Evolutionary conservation across 345 rosid genomes (phyloP).

Genomic region (Aurinia saxatilis): DNA sequence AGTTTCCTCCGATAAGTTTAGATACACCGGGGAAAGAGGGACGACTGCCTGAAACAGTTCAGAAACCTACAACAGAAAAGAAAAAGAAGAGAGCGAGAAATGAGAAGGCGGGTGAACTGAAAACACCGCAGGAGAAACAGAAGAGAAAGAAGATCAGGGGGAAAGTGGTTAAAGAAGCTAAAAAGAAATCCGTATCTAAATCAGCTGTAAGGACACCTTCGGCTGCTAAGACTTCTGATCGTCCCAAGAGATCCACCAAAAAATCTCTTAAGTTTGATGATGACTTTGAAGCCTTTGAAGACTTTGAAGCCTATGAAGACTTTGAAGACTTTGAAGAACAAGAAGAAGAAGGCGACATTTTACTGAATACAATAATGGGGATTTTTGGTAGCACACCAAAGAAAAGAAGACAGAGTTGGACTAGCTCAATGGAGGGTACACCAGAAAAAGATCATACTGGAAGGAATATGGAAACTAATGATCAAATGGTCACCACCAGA

Average conservation of each 20-base stretch:
- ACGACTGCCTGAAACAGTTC: neutral
- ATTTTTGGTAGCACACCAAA: neutral
- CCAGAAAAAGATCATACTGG: constrained; percentile 1
- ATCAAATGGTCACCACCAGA: neutral
- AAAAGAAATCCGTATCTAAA: constrained; percentile 29
- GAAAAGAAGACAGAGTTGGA: neutral
- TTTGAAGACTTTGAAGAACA: too few species aligned
- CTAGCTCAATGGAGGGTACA: neutral
- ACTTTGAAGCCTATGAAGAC: too few species aligned
- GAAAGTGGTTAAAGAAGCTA: constrained; percentile 54
- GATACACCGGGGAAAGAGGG: neutral
- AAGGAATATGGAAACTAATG: constrained; percentile 23
- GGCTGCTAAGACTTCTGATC: constrained; percentile 10
- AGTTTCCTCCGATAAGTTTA: neutral
- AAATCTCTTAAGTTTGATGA: constrained; percentile 12
- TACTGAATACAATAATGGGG: neutral
- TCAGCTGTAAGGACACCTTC: constrained; percentile 37
- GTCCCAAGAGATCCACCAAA: constrained; percentile 38
- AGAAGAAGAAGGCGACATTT: too few species aligned
- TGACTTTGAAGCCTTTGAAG: too few species aligned
- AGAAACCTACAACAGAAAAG: neutral
- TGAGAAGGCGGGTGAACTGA: neutral
- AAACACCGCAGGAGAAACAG: constrained; percentile 26
- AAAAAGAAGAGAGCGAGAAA: constrained; percentile 1
- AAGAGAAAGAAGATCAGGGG: constrained; percentile 72